Percentiles rank a stretch among this genome's conserved stretches.
phyloP scores from a whole-genome alignment of 1,284 basidiomycete species.

The Austroboletus niveus region DNA sequence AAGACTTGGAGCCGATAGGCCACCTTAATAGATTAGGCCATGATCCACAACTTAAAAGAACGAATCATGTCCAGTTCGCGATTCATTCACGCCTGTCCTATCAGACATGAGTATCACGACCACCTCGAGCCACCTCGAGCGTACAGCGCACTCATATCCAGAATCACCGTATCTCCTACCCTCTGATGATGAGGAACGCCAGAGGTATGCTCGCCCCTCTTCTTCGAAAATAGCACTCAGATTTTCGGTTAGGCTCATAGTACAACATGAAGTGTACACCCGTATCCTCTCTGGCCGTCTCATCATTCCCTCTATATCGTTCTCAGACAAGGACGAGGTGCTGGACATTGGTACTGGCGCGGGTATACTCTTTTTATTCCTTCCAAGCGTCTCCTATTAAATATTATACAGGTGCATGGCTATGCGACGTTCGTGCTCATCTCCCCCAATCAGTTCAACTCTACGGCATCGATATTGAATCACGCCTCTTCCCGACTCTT shows the following conservation, averaged over 20 bases:
- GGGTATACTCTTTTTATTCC: constrained; percentile 6
- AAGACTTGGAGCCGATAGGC: too few relatives aligned
- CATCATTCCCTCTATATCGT: constrained; percentile 16
- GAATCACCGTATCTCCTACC: constrained; percentile 28
- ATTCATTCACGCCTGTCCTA: neutral
- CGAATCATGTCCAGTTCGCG: too few relatives aligned
- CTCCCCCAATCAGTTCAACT: constrained; percentile 18
- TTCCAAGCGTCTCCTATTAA: neutral
- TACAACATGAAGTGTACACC: constrained; percentile 21
- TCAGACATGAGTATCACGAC: constrained; percentile 6
- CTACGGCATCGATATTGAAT: constrained; percentile 24
- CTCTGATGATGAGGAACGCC: constrained; percentile 26
- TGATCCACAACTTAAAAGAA: too few relatives aligned
- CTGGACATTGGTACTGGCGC: constrained; percentile 26
- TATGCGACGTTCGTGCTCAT: constrained; percentile 14
- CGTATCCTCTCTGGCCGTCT: constrained; percentile 19
- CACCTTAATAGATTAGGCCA: too few relatives aligned
- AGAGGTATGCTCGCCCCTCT: constrained; percentile 11
- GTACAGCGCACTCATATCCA: constrained; percentile 13
- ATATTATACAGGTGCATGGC: constrained; percentile 17
- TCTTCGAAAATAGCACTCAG: neutral
- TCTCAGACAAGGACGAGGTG: constrained; percentile 19
- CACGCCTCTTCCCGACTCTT: constrained; percentile 14
- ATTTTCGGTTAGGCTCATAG: constrained; percentile 10
- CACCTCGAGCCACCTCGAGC: neutral